A percentile compares a stretch with the other conserved stretches of the same genome.
phyloP scores from a whole-genome alignment of 805 yeast species.

The Ogataea glucozyma region DNA sequence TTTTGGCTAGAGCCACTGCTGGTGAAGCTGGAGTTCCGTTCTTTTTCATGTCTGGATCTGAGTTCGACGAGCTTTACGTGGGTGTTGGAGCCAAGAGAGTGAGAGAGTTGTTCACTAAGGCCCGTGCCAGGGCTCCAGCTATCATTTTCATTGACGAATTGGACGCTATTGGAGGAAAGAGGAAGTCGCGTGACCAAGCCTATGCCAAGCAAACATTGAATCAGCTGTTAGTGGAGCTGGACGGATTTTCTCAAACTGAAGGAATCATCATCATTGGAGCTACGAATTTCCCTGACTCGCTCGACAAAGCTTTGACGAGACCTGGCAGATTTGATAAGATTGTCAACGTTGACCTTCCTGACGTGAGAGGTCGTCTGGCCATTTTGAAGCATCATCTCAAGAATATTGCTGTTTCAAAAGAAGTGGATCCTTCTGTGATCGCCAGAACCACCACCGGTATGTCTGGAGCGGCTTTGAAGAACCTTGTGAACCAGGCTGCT shows the following conservation, averaged over 20 bases:
- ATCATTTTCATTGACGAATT: conserved; percentile 96
- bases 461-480: conserved; percentile 97
- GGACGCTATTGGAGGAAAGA: conserved; percentile 97
- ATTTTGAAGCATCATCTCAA: conserved; percentile 89
- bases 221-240: conserved; percentile 92
- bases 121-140: conserved; percentile 94
- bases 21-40: conserved; percentile 99
- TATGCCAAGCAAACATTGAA: conserved; percentile 96
- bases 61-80: conserved; percentile 95
- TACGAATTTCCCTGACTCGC: conserved; percentile 94
- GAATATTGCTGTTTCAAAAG: conserved; percentile 80
- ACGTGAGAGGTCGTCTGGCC: conserved; percentile 94
- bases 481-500: conserved; percentile 97
- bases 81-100: conserved; percentile 99
- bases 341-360: conserved; percentile 94
- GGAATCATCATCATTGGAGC: conserved; percentile 98
- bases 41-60: conserved; percentile 97
- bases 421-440: conserved; percentile 83
- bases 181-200: conserved; percentile 97
- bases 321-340: conserved; percentile 98
- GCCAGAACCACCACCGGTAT: conserved; percentile 98
- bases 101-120: conserved; percentile 89
- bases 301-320: conserved; percentile 95
- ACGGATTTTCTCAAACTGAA: conserved; percentile 88
- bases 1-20: conserved; percentile 96